These are phyloP conservation scores for Cyberlindnera subsufficiens DNA, from an alignment of 805 yeast genomes.

Conservation along the genomic window DNA sequence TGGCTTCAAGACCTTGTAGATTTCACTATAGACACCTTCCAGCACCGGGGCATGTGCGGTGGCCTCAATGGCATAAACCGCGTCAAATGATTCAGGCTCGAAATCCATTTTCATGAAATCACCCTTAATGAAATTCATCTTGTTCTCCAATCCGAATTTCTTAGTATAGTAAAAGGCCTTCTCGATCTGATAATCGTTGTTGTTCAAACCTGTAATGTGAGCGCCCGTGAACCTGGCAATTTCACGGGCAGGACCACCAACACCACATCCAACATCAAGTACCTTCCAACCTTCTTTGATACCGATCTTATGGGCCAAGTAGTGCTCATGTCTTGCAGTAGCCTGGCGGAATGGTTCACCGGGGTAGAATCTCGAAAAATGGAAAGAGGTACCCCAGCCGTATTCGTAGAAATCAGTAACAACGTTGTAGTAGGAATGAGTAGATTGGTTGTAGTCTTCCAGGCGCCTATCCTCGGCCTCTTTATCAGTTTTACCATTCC, in stretches of 20 bases:
- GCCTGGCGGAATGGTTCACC: constrained; percentile 95
- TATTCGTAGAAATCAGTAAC: constrained; percentile 98
- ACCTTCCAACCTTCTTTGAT: constrained; percentile 77
- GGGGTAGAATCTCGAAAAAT: constrained; percentile 86
- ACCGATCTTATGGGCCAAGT: constrained; percentile 81
- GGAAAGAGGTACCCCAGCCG: constrained; percentile 99
- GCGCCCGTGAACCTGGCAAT: constrained; percentile 87
- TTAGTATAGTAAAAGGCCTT: constrained; percentile 82
- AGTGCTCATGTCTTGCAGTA: constrained; percentile 96
- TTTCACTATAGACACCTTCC: constrained; percentile 93
- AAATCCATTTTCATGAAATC: constrained; percentile 99
- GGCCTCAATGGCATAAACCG: constrained; percentile 97
- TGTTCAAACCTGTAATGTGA: constrained; percentile 83
- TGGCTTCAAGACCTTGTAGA: constrained; percentile 94
- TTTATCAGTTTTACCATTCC: constrained; percentile 85
- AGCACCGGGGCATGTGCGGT: constrained; percentile 97
- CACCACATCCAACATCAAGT: constrained; percentile 98
- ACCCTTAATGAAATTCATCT: constrained; percentile 86
- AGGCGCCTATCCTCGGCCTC: constrained; percentile 70
- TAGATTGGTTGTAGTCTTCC: constrained; percentile 81
- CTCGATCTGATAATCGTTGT: constrained; percentile 94
- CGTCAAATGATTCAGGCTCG: constrained; percentile 84
- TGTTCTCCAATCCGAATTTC: constrained; percentile 56
- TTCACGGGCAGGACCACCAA: constrained; percentile 99
- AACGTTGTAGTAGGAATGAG: constrained; percentile 93